Evolutionary conservation across 2,329 filamentous ascomycete genomes (phyloP).

Genomic region (Fonsecaea pugnacius): DNA sequence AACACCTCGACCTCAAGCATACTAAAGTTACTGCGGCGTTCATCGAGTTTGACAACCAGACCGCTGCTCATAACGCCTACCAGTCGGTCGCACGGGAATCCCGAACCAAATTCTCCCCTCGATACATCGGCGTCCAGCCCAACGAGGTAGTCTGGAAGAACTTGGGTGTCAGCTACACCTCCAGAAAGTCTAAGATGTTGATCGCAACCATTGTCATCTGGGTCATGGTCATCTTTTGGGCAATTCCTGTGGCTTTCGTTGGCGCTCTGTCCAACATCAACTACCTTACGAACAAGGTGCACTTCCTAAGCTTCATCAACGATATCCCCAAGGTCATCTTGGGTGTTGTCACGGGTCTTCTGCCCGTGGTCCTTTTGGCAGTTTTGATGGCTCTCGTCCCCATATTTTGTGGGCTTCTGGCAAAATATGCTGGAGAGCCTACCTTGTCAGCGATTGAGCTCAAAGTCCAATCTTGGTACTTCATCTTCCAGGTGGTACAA

Average conservation of each 20-base stretch:
- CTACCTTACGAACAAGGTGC: slow-evolving; percentile 58
- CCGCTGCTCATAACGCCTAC: slow-evolving; percentile 81
- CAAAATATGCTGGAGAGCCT: slow-evolving; percentile 77
- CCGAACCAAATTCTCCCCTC: slow-evolving; percentile 86
- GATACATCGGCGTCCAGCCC: slow-evolving; percentile 80
- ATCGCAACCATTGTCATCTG: slow-evolving; percentile 71
- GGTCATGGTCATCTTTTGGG: slow-evolving; percentile 85
- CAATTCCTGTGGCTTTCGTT: slow-evolving; percentile 74
- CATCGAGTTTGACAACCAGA: slow-evolving; percentile 81
- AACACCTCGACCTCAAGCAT: slow-evolving; percentile 66
- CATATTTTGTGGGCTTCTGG: slow-evolving; percentile 76
- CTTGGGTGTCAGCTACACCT: slow-evolving; percentile 69
- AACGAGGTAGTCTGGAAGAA: slow-evolving; percentile 88
- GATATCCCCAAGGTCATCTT: slow-evolving; percentile 71
- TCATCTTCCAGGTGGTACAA: slow-evolving; percentile 72
- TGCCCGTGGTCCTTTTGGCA: slow-evolving; percentile 78
- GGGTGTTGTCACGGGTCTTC: slow-evolving; percentile 79
- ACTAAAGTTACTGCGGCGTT: slow-evolving; percentile 77
- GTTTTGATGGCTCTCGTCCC: slow-evolving; percentile 87
- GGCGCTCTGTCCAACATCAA: slow-evolving; percentile 85
- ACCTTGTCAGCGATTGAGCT: slow-evolving; percentile 80
- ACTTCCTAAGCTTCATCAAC: slow-evolving; percentile 75
- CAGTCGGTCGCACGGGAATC: slow-evolving; percentile 53
- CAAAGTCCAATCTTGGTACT: slow-evolving; percentile 89
- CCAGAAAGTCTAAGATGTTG: slow-evolving; percentile 66